These are phyloP conservation scores for Phaeosphaeriaceae sp. DNA, from an alignment of 2,329 filamentous ascomycete genomes.

Conservation along the genomic window DNA sequence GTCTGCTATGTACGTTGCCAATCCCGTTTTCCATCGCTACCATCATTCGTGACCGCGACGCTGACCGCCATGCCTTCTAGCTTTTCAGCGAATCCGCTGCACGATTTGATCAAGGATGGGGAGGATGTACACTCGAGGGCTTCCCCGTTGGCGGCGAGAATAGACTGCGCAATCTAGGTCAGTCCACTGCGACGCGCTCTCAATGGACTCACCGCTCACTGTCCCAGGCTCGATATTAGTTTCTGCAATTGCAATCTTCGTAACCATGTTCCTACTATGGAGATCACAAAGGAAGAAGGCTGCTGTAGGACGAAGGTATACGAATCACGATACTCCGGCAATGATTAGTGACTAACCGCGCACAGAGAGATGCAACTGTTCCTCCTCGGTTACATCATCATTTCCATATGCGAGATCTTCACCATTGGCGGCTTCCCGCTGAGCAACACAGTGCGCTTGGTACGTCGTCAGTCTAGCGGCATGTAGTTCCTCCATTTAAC, in stretches of 20 bases:
- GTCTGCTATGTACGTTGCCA: conserved; percentile 57
- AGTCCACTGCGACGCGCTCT: conserved; percentile 40
- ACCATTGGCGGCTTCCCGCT: conserved; percentile 89
- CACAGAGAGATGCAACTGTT: conserved; percentile 95
- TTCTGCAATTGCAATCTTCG: conserved; percentile 75
- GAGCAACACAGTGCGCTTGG: conserved; percentile 71
- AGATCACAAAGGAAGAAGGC: conserved; percentile 89
- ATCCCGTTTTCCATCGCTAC: conserved; percentile 9
- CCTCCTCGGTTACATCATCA: conserved; percentile 81
- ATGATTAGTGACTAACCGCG: conserved; percentile 27
- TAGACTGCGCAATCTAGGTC: conserved; percentile 83
- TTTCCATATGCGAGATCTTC: conserved; percentile 96
- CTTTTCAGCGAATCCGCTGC: conserved; percentile 67
- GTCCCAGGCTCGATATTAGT: conserved; percentile 82
- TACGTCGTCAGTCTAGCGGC: conserved; percentile 53
- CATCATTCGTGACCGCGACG: conserved; percentile 20
- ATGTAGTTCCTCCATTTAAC: conserved; percentile 10
- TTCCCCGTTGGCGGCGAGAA: conserved; percentile 71
- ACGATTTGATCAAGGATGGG: conserved; percentile 65
- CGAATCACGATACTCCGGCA: conserved; percentile 22
- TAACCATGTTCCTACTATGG: conserved; percentile 72
- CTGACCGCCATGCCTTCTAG: conserved; percentile 53
- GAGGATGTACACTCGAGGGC: conserved; percentile 76
- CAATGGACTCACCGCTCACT: conserved; percentile 32
- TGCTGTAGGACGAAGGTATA: conserved; percentile 87